Conservation (phyloP, 2,329 filamentous ascomycete genomes). For the Lachnellula hyalina region DNA sequence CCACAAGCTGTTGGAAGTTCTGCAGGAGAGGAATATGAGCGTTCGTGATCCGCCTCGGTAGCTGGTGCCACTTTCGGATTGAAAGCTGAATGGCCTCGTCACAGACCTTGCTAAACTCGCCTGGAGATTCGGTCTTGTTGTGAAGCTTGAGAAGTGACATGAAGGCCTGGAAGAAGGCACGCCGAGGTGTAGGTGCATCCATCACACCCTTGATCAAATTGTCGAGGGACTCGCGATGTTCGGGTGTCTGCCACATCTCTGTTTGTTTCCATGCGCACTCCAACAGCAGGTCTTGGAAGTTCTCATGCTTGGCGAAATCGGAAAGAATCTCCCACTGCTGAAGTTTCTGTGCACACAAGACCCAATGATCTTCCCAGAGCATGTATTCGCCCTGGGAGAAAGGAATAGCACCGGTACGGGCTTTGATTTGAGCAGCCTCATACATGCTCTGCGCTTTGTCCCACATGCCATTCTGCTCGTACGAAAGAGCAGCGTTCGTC, state of each 20-base stretch:
- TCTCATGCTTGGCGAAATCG: slow-evolving; percentile 98
- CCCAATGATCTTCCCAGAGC: slow-evolving; percentile 99
- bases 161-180: slow-evolving; percentile 97
- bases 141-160: slow-evolving; percentile 94
- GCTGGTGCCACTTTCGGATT: slow-evolving; percentile 97
- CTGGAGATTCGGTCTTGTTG: slow-evolving; percentile 72
- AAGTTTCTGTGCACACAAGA: slow-evolving; percentile 93
- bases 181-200: slow-evolving; percentile 88
- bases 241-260: slow-evolving; percentile 86
- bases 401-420: slow-evolving; percentile 88
- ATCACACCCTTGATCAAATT: slow-evolving; percentile 94
- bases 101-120: slow-evolving; percentile 83
- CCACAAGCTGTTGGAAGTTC: slow-evolving; percentile 96
- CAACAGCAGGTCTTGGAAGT: slow-evolving; percentile 90
- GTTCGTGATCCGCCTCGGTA: slow-evolving; percentile 89
- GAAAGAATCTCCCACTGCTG: slow-evolving; percentile 98
- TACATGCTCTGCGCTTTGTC: slow-evolving; percentile 98
- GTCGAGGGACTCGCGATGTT: slow-evolving; percentile 84
- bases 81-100: slow-evolving; percentile 97
- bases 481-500: slow-evolving; percentile 93
- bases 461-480: slow-evolving; percentile 99
- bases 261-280: slow-evolving; percentile 95
- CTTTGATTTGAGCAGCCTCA: slow-evolving; percentile 94
- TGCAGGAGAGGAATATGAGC: slow-evolving; percentile 92
- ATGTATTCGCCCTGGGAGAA: slow-evolving; percentile 98